A percentile compares a stretch with the other conserved stretches of the same genome.
Evolutionary conservation across 768 basidiomycete species (phyloP).

Genomic region (Rhodotorula sphaerocarpa): DNA sequence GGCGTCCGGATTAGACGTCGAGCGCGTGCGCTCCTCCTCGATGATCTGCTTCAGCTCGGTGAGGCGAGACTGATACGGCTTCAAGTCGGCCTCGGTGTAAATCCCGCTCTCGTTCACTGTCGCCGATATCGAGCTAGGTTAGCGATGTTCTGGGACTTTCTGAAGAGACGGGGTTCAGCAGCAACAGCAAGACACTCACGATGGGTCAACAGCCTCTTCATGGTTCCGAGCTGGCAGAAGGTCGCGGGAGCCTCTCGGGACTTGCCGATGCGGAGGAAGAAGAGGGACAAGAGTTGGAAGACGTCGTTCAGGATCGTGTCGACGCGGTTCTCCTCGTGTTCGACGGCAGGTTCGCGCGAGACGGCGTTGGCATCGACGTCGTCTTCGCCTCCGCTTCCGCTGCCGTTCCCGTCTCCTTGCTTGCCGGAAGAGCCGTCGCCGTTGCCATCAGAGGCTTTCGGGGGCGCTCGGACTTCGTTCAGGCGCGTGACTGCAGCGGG

Average conservation of each 20-base stretch:
- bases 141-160: no score
- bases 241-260: slow-evolving; percentile 88
- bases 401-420: no score
- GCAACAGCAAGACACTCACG: no score
- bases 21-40: slow-evolving; percentile 57
- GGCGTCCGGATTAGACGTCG: slow-evolving; percentile 1
- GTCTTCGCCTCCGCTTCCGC: slow-evolving; percentile 51
- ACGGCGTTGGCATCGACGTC: slow-evolving; percentile 50
- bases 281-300: slow-evolving; percentile 79
- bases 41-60: slow-evolving; percentile 76
- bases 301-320: slow-evolving; percentile 95
- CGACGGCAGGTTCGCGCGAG: neutral
- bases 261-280: slow-evolving; percentile 96
- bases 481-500: slow-evolving; percentile 63
- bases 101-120: slow-evolving; percentile 87
- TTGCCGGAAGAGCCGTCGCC: no score
- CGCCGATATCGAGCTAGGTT: no score
- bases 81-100: slow-evolving; percentile 83
- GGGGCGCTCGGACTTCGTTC: slow-evolving; percentile 66
- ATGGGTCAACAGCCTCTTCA: slow-evolving; percentile 47
- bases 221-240: slow-evolving; percentile 90
- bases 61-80: slow-evolving; percentile 75
- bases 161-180: no score
- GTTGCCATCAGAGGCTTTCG: no score
- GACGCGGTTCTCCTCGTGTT: slow-evolving; percentile 58